Conservation (phyloP, 2,329 filamentous ascomycete genomes). For the Colletotrichum australisinense region DNA sequence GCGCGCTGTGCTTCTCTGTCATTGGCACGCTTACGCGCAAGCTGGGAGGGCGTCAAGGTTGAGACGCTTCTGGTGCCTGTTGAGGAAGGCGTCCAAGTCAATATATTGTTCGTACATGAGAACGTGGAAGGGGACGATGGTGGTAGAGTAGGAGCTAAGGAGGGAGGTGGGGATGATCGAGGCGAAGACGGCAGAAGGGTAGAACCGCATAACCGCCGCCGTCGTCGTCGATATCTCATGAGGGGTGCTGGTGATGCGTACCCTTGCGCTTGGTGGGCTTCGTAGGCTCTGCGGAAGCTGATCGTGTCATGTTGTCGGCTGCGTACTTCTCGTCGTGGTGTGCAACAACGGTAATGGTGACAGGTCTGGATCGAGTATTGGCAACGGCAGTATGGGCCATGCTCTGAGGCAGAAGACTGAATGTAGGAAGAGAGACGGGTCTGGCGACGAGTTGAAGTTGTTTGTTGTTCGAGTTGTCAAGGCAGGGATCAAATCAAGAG, state of each 20-base stretch:
- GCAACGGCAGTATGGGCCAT: constrained; percentile 34
- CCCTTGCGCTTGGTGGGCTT: constrained; percentile 60
- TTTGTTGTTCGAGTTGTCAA: constrained; percentile 30
- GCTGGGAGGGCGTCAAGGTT: constrained; percentile 87
- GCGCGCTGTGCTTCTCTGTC: constrained; percentile 91
- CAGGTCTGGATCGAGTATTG: constrained; percentile 30
- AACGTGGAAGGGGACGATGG: constrained; percentile 13
- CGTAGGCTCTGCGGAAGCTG: constrained; percentile 55
- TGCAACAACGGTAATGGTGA: constrained; percentile 27
- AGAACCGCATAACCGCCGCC: not conserved
- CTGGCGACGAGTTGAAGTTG: constrained; percentile 17
- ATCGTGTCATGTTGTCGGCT: constrained; percentile 51
- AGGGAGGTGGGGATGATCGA: not conserved
- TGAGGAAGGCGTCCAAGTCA: constrained; percentile 5
- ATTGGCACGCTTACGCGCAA: constrained; percentile 91
- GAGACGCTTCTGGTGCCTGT: constrained; percentile 80
- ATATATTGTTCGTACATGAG: constrained; percentile 2
- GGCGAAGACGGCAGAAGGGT: not conserved
- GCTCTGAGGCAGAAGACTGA: constrained; percentile 3
- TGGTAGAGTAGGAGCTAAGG: not conserved
- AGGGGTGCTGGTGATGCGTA: constrained; percentile 40
- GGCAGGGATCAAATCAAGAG: constrained; percentile 29
- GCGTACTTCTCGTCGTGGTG: constrained; percentile 30
- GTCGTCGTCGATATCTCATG: not conserved
- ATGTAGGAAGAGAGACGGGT: constrained; percentile 20